Percentiles rank a stretch among this genome's conserved stretches.
Conservation (phyloP, 2,329 filamentous ascomycete genomes). For the Fusarium acutatum region DNA sequence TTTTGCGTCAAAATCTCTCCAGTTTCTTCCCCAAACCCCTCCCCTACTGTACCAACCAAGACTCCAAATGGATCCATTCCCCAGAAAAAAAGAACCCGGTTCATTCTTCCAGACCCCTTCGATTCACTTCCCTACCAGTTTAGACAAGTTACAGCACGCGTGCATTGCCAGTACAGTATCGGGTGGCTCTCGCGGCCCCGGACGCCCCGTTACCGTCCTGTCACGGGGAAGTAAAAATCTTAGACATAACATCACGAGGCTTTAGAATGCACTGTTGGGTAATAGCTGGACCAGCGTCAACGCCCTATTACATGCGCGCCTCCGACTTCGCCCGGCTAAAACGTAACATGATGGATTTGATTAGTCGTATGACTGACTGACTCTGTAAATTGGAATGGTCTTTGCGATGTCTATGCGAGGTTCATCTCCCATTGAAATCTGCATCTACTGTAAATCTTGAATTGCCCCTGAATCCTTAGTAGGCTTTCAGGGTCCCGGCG, state of each 20-base stretch:
- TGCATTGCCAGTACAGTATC: slow-evolving; percentile 30
- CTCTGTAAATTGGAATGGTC: neutral
- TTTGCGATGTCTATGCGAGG: slow-evolving; percentile 19
- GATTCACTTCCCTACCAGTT: slow-evolving; percentile 20
- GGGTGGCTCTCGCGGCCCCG: slow-evolving; percentile 21
- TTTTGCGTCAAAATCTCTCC: neutral
- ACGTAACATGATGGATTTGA: slow-evolving; percentile 31
- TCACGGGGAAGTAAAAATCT: slow-evolving; percentile 33
- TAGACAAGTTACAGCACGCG: slow-evolving; percentile 25
- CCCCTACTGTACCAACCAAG: neutral
- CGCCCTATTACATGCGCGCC: slow-evolving; percentile 10
- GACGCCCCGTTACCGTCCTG: slow-evolving; percentile 24
- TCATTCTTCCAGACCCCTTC: slow-evolving; percentile 36
- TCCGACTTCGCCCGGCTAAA: slow-evolving; percentile 37
- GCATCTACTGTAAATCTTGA: slow-evolving; percentile 4
- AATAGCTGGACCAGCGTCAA: slow-evolving; percentile 32
- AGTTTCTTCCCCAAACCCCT: slow-evolving; percentile 10
- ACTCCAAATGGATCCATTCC: slow-evolving; percentile 21
- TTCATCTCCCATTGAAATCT: slow-evolving; percentile 15
- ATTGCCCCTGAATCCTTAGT: slow-evolving; percentile 10
- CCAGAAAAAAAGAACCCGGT: slow-evolving; percentile 21
- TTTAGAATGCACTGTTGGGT: slow-evolving; percentile 34
- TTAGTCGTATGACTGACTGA: slow-evolving; percentile 42
- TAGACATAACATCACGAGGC: slow-evolving; percentile 29
- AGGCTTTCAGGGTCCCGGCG: slow-evolving; percentile 13